phyloP scores from a whole-genome alignment of 2,329 filamentous ascomycete genomes.

The Colletotrichum sublineola region DNA sequence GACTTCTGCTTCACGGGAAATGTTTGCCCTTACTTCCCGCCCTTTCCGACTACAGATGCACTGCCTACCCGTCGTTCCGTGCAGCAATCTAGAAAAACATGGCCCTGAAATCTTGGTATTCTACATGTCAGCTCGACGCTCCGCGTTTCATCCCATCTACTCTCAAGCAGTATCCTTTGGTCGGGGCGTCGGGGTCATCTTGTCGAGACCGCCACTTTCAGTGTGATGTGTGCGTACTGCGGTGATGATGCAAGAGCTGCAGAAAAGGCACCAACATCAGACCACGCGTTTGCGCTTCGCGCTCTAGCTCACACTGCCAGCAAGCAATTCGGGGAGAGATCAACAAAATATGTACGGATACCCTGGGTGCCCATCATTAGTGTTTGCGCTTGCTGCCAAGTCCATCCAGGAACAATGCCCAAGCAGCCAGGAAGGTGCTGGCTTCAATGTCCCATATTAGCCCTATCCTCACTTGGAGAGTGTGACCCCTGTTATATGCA shows the following conservation, averaged over 20 bases:
- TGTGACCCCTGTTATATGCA: not conserved
- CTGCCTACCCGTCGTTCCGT: conserved; percentile 23
- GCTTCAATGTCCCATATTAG: not conserved
- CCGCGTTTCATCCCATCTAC: conserved; percentile 34
- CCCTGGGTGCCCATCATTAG: conserved; percentile 19
- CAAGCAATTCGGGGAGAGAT: conserved; percentile 3
- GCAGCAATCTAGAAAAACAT: conserved; percentile 9
- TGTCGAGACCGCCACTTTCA: not conserved
- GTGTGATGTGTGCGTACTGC: no score
- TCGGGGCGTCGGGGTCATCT: not conserved
- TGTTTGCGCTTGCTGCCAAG: conserved; percentile 26
- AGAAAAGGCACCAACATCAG: conserved; percentile 19
- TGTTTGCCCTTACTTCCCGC: conserved; percentile 2
- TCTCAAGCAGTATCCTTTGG: not conserved
- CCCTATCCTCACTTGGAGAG: no score
- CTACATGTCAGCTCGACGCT: conserved; percentile 21
- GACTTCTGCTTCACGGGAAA: conserved; percentile 8
- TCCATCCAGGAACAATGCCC: conserved; percentile 7
- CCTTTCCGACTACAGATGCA: not conserved
- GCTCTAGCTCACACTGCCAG: not conserved
- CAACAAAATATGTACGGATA: conserved; percentile 8
- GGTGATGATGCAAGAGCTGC: not conserved
- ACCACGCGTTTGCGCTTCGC: conserved; percentile 26
- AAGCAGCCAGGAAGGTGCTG: conserved; percentile 4
- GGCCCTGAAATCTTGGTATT: not conserved